Base-by-base conservation (phyloP, 257 asterid genomes). In the Gentiana macrophylla region DNA sequence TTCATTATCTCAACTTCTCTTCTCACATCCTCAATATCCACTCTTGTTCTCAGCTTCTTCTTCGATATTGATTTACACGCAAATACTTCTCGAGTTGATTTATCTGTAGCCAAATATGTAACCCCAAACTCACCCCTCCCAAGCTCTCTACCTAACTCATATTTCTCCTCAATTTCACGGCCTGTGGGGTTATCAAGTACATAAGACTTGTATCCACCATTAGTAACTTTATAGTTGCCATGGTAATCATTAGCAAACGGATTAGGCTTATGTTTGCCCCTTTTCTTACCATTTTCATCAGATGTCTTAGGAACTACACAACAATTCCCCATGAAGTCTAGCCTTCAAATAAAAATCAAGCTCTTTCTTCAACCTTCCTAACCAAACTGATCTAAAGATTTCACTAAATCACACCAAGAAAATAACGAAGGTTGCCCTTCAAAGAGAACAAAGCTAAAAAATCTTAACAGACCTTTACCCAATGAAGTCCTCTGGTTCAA, bases 1-100 rank as follows among this genome's bases (percentile, higher is more conserved):
- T 63, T 77, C 82, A 77, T 77, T 76, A 77, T 77, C 69, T 69
- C 72, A 62, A 77, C 82, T 63, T 77, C 82, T 65, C 82, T 58
- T 53, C 72, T 67, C 41, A 77, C 82, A 77, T 77, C 82, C 68
- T 77, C 82, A 55, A 77, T 70, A 77, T 77, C 82, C 45, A 77
- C 51, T 64, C 74, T 64, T 1, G 79, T 77, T 62, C 70, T 69
- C 9, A 77, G 71, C 71, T 77, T 77, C 77, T 77, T 77, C 79
- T 72, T 77, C 0, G 82, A 77, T 57, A 77, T 77, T 5, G 79
- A 77, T 41, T 77, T 77, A 48, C 82, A 77, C 37, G 82, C 82
- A 62, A 56, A 72, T 32, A 55, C 64, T 1, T 72, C 82, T 33
- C 77, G 67, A 37, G 56, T 65, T 50, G 62, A 55, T 67, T 72